phyloP scores from a whole-genome alignment of 2,329 filamentous ascomycete species.

The Knufia petricola region DNA sequence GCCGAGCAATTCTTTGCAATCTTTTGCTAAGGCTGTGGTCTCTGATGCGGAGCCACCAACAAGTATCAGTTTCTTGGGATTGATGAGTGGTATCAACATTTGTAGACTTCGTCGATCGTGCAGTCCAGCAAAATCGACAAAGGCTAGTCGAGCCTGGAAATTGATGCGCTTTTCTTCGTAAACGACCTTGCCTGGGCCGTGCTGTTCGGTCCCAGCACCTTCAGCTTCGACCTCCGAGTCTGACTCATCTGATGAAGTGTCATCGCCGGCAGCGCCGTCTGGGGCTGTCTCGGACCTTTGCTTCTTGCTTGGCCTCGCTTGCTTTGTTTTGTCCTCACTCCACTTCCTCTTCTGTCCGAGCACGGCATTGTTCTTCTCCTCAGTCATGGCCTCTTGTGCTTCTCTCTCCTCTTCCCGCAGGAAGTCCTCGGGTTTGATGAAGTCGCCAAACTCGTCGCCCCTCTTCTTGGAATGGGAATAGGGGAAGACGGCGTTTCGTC shows the following conservation, averaged over 20 bases:
- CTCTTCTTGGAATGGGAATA: constrained; percentile 69
- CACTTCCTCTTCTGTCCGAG: constrained; percentile 91
- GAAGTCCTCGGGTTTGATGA: constrained; percentile 90
- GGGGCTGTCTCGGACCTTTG: constrained; percentile 17
- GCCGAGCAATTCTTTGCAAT: constrained; percentile 61
- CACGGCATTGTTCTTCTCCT: constrained; percentile 47
- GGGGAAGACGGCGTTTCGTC: constrained; percentile 85
- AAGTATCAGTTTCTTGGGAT: constrained; percentile 90
- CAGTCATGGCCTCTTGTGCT: constrained; percentile 51
- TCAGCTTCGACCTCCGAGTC: constrained; percentile 46
- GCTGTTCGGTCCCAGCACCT: constrained; percentile 35
- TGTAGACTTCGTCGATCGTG: constrained; percentile 90
- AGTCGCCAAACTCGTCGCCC: constrained; percentile 83
- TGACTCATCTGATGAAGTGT: constrained; percentile 51
- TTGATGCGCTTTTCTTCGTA: constrained; percentile 54
- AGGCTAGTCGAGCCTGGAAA: constrained; percentile 67
- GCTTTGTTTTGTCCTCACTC: constrained; percentile 55
- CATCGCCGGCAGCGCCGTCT: constrained; percentile 33
- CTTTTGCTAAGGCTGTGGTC: constrained; percentile 65
- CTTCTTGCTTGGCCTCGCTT: constrained; percentile 29
- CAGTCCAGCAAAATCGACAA: constrained; percentile 82
- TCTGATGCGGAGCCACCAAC: constrained; percentile 71
- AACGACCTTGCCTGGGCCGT: constrained; percentile 67
- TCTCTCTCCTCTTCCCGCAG: constrained; percentile 86
- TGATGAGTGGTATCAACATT: constrained; percentile 89